Conservation (phyloP, 495 filamentous ascomycete genomes). For the Entonaema liquescens region DNA sequence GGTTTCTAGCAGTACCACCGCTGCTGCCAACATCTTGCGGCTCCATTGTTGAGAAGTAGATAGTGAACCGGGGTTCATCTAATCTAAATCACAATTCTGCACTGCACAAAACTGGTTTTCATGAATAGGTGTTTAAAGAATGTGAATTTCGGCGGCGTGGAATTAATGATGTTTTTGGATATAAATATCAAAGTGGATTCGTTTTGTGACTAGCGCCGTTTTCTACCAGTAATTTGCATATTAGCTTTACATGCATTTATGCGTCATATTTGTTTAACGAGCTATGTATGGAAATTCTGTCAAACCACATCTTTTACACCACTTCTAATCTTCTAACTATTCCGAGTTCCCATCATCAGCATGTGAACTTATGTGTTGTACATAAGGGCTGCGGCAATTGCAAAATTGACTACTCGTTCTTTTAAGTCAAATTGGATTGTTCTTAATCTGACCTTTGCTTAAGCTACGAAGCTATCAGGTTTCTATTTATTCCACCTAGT, state of each 20-base stretch:
- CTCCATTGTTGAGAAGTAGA: slow-evolving; percentile 27
- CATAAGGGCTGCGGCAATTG: neutral
- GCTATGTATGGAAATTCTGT: neutral
- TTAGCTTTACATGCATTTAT: neutral
- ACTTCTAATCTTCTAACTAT: neutral
- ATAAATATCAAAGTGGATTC: slow-evolving; percentile 8
- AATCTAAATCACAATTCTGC: neutral
- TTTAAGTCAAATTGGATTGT: neutral
- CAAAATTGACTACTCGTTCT: neutral
- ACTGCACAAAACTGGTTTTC: neutral
- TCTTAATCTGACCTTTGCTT: neutral
- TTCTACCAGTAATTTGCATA: neutral
- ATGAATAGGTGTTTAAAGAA: neutral
- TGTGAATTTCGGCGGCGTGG: neutral
- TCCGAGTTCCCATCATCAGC: neutral
- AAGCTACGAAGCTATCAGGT: neutral
- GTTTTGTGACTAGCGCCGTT: slow-evolving; percentile 33
- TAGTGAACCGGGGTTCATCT: neutral
- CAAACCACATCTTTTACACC: neutral
- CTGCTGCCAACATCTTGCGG: slow-evolving; percentile 23
- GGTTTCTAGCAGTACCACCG: slow-evolving; percentile 17
- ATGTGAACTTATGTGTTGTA: neutral
- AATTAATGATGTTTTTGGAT: neutral
- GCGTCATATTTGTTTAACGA: neutral
- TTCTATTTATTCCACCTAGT: neutral